Evolutionary conservation across 108 stramenopile genomes (phyloP).

Genomic region (Schizochytrium sp.): DNA sequence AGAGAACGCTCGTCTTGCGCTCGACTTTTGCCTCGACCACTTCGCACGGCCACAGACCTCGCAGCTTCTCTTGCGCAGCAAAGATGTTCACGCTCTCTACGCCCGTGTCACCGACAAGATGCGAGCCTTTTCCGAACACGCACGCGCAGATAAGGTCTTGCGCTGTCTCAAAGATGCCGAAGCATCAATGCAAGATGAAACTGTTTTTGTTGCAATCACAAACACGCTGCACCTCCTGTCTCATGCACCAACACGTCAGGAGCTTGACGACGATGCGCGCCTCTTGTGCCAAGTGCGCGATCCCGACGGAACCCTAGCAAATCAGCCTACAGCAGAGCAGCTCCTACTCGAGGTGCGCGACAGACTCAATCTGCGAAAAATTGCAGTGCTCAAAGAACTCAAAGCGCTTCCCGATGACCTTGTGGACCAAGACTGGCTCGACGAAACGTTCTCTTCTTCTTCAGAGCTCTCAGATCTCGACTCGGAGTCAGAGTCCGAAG

Average conservation of each 20-base stretch:
- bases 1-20: not conserved
- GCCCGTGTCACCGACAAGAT: not conserved
- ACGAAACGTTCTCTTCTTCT: not conserved
- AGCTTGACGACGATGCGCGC: not conserved
- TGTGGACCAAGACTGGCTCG: not conserved
- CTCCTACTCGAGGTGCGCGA: not conserved
- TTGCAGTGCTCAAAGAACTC: not conserved
- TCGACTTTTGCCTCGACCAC: not conserved
- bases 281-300: not conserved
- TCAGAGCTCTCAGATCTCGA: not conserved
- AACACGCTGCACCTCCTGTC: not conserved
- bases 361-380: not conserved
- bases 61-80: not conserved
- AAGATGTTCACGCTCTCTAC: not conserved
- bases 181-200: not conserved
- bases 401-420: not conserved
- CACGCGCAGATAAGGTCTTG: not conserved
- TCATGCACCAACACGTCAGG: not conserved
- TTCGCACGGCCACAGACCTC: not conserved
- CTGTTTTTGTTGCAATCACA: not conserved
- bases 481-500: not conserved
- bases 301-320: not conserved
- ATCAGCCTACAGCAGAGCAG: not conserved
- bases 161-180: not conserved
- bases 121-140: not conserved